Evolutionary conservation across 257 asterid genomes (phyloP).

Genomic region (Cinchona pubescens): DNA sequence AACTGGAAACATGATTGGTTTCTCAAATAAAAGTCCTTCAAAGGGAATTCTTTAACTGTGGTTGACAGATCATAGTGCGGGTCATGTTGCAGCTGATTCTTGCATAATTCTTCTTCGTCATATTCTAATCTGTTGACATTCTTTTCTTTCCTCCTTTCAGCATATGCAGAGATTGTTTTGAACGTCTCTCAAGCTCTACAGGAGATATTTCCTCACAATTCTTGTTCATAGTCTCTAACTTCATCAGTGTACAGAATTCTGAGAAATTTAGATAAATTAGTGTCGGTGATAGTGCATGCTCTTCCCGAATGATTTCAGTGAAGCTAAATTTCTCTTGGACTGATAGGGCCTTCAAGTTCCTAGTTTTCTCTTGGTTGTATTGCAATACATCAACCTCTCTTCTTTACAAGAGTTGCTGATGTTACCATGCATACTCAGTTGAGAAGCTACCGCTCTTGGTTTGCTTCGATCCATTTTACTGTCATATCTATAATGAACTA

Average conservation of each 20-base stretch:
- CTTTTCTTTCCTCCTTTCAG: conserved; percentile 34
- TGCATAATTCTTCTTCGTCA: too few relatives aligned
- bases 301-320: not conserved
- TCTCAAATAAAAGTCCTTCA: not conserved
- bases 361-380: not conserved
- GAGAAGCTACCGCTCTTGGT: too few relatives aligned
- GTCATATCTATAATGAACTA: too few relatives aligned
- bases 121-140: conserved; percentile 4
- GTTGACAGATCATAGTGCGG: not conserved
- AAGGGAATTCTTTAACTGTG: not conserved
- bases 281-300: not conserved
- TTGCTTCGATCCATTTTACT: too few relatives aligned
- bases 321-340: not conserved
- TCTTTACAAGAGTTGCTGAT: not conserved
- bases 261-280: not conserved
- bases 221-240: conserved; percentile 24
- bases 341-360: not conserved
- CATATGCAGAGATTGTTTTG: conserved; percentile 89
- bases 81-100: not conserved
- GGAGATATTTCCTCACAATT: conserved; percentile 41
- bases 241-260: conserved; percentile 5
- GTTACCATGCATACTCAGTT: not conserved
- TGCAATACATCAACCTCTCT: not conserved
- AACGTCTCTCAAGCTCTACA: conserved; percentile 67
- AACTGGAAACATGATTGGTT: not conserved